Conservation (phyloP, 768 basidiomycete species). For the Artomyces pyxidatus region DNA sequence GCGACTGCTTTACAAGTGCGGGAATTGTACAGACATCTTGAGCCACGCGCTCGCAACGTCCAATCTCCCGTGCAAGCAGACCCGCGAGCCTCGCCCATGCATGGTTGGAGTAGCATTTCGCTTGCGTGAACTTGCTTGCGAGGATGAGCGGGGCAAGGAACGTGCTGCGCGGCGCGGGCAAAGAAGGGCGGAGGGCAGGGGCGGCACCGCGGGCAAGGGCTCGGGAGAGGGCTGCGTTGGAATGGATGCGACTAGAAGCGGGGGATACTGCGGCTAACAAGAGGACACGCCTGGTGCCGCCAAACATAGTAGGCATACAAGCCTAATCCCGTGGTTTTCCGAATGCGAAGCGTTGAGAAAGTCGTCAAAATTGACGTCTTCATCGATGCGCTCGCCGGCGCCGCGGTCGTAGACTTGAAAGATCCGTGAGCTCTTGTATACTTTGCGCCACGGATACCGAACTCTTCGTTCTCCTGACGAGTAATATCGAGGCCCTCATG, state of each 20-base stretch:
- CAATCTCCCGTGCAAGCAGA: constrained; percentile 76
- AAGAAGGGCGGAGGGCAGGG: constrained; percentile 70
- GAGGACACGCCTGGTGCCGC: constrained; percentile 1
- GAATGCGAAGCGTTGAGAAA: constrained; percentile 6
- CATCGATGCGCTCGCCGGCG: constrained; percentile 25
- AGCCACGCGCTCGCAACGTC: constrained; percentile 80
- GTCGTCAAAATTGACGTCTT: constrained; percentile 24
- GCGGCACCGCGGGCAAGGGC: constrained; percentile 27
- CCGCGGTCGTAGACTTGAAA: constrained; percentile 28
- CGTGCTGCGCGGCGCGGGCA: constrained; percentile 83
- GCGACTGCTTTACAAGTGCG: constrained; percentile 6
- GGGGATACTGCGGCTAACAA: neutral
- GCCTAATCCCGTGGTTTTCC: neutral
- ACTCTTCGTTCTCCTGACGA: constrained; percentile 38
- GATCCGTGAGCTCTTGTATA: constrained; percentile 36
- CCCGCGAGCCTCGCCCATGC: constrained; percentile 96
- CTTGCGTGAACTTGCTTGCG: constrained; percentile 89
- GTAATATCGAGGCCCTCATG: constrained; percentile 58
- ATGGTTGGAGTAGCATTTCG: constrained; percentile 86
- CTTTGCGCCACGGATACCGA: constrained; percentile 33
- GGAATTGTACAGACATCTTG: constrained; percentile 35
- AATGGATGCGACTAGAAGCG: constrained; percentile 1
- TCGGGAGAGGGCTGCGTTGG: constrained; percentile 5
- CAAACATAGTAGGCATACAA: constrained; percentile 5
- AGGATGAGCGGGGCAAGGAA: constrained; percentile 86